Evolutionary conservation across 1,284 basidiomycete genomes (phyloP), one percentile per base, ranked within the genome.

Genomic region (Leucoagaricus sp.): DNA sequence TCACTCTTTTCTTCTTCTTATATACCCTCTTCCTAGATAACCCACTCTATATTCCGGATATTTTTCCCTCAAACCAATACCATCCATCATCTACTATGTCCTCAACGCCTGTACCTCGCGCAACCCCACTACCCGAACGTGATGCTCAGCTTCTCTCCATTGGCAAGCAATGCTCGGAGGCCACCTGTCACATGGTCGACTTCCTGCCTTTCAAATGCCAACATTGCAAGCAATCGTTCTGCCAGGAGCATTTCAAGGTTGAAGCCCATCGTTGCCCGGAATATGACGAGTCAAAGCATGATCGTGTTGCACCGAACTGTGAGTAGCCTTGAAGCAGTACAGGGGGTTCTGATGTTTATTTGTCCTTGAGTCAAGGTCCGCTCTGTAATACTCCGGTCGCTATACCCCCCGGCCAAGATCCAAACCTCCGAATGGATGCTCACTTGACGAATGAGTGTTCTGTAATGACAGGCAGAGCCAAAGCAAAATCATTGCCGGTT

Each of bases 181-280:
- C 78, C 0, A 72, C 79, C 1, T 93, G 90, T 71, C 70, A 76
- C 28, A 79, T 89, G 60, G 78, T 91, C 65, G 91, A 93, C 73
- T 93, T 90, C 64, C 74, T 93, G n/a, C 89, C 90, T 0, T 87
- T 91, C 78, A 87, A 85, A 71, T 91, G 90, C 67, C 83, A 87
- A 51, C 86, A 90, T 64, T 92, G 89, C 66, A 67, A 75, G 13
- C 69, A 78, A 21, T 75, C 77, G 0, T 93, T 84, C 71, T 93
- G 91, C 62, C 81, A 83, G 47, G 87, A 91, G 9, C 90, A 93
- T 66, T 91, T 85, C 72, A 80, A 78, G 58, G 86, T 86, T 8
- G 72, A 78, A 21, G 76, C 76, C 2, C 90, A 93, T 64, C 75
- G 71, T 21, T 91, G 91, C 66, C 68, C 79, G 9, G 78, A 86